Conservation (phyloP, 352 stramenopile genomes). For the Phytopythium litorale region DNA sequence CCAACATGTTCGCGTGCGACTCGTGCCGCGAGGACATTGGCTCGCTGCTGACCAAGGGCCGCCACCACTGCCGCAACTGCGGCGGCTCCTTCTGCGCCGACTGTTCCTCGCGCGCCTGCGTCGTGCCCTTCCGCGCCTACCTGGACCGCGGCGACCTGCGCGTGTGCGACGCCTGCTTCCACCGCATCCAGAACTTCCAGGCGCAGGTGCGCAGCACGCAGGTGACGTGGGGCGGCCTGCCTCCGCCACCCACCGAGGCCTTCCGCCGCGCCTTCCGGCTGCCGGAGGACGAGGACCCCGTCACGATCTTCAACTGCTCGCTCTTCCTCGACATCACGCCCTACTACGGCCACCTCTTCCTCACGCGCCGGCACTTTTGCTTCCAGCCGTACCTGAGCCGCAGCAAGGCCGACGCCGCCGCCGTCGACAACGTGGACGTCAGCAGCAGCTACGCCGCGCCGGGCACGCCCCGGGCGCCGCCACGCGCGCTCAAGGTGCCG, state of each 20-base stretch:
- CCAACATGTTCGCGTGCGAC: slow-evolving; percentile 76
- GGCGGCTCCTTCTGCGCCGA: slow-evolving; percentile 68
- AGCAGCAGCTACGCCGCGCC: slow-evolving; percentile 6
- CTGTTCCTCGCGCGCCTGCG: slow-evolving; percentile 47
- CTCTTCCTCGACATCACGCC: slow-evolving; percentile 69
- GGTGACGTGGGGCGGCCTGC: slow-evolving; percentile 63
- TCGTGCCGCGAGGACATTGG: slow-evolving; percentile 73
- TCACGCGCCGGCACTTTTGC: slow-evolving; percentile 65
- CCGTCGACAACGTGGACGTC: slow-evolving; percentile 6
- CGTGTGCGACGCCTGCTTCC: slow-evolving; percentile 71
- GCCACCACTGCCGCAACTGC: slow-evolving; percentile 81
- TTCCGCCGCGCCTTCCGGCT: slow-evolving; percentile 48
- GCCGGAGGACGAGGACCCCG: slow-evolving; percentile 31
- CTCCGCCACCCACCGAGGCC: slow-evolving; percentile 25
- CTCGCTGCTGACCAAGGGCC: slow-evolving; percentile 57
- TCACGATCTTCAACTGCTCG: slow-evolving; percentile 75
- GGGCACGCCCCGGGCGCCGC: slow-evolving; percentile 3
- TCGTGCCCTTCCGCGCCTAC: slow-evolving; percentile 66
- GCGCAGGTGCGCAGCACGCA: slow-evolving; percentile 48
- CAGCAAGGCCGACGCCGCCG: background rate
- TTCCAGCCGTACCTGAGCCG: slow-evolving; percentile 50
- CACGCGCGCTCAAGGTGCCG: slow-evolving; percentile 49
- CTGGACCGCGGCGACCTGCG: slow-evolving; percentile 51
- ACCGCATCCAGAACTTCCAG: slow-evolving; percentile 73
- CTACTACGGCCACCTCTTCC: slow-evolving; percentile 68